Evolutionary conservation across 1,284 basidiomycete genomes (phyloP), one percentile per base, ranked within the genome.

Genomic region (Phlebopus sp.): DNA sequence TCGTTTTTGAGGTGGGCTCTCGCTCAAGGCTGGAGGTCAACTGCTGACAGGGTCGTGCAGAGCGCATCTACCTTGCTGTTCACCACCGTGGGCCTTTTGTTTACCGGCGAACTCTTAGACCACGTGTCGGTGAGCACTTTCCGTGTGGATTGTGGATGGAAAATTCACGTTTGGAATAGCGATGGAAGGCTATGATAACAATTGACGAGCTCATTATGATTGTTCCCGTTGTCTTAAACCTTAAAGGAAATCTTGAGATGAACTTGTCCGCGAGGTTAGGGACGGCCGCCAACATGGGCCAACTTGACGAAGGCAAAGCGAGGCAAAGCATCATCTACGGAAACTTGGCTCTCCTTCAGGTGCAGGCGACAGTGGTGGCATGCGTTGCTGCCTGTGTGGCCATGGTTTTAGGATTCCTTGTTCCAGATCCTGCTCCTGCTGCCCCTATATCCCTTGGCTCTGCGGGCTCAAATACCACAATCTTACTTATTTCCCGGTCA

Each of bases 201-300:
- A 82, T 96, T 42, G 90, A 97, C 74, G 95, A 99, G 67, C 84
- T 98, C 49, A 95, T 98, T 60, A 95, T 98, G 74, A 90, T 98
- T 49, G 86, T 97, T 7, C 95, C 96, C 10, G 94, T 97, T 57
- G 75, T 98, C 18, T 80, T 96, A 57, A 99, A 98, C 60, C 82
- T 99, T 53, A 97, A 97, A 64, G 96, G 96, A 14, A 97, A 97
- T 59, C 79, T 98, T 38, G 94, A 96, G 69, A 95, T 96, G 90
- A 95, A 94, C 55, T 81, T 90, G 11, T 89, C 86, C 10, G 85
- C 87, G 3, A 76, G 86, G n/a, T 70, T 90, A 13, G 80, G 81
- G 4, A 90, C 88, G 1, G 81, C 84, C 4, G 84, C 81, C 29
- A 92, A 97, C 59, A 85, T 95, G 40, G 94, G 95, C 45, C 86